phyloP scores from a whole-genome alignment of 2,329 filamentous ascomycete species.

The Pseudogymnoascus sp. region DNA sequence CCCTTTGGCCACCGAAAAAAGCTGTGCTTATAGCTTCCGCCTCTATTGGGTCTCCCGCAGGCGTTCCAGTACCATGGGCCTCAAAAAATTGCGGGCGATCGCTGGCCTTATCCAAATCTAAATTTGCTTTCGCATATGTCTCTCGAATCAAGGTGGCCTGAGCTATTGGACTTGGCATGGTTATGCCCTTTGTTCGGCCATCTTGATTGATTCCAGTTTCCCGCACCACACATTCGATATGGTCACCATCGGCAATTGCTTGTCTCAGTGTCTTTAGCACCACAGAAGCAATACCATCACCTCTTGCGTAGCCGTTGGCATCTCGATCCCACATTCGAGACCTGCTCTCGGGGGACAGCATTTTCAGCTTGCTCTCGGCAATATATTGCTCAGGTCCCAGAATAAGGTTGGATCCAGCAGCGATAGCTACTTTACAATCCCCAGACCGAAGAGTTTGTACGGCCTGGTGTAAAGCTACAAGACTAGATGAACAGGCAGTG shows the following conservation, averaged over 20 bases:
- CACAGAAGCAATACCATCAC: conserved; percentile 36
- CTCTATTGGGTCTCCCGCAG: conserved; percentile 17
- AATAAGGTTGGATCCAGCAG: conserved; percentile 14
- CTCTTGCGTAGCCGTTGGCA: conserved; percentile 39
- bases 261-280: conserved; percentile 35
- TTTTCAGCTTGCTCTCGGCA: conserved; percentile 23
- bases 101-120: conserved; percentile 30
- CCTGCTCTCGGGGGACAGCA: conserved; percentile 26
- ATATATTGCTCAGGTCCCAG: conserved; percentile 19
- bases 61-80: conserved; percentile 28
- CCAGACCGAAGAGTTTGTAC: conserved; percentile 28
- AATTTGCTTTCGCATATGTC: not conserved
- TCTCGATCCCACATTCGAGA: conserved; percentile 31
- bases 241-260: conserved; percentile 35
- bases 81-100: conserved; percentile 40
- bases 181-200: conserved; percentile 36
- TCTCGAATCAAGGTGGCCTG: conserved; percentile 28
- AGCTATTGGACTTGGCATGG: conserved; percentile 31
- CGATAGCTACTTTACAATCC: conserved; percentile 22
- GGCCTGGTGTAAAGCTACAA: conserved; percentile 46
- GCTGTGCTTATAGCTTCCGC: conserved; percentile 6
- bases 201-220: conserved; percentile 36
- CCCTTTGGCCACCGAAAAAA: not conserved
- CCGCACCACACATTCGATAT: conserved; percentile 36
- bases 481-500: conserved; percentile 29